phyloP scores from a whole-genome alignment of 1,284 basidiomycete genomes.

The Inonotus hispidus region DNA sequence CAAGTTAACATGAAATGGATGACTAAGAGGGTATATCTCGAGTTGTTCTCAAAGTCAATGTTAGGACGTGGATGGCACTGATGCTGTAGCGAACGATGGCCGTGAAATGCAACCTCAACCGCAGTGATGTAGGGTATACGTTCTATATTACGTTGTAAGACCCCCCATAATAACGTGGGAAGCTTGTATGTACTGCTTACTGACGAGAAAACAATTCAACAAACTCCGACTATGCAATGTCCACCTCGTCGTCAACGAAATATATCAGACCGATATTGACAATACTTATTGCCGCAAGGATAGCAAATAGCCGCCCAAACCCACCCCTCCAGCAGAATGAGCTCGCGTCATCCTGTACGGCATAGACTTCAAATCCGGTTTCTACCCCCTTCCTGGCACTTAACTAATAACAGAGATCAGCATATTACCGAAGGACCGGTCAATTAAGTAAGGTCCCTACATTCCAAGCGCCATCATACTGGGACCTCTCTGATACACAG shows the following conservation, averaged over 20 bases:
- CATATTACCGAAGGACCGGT: neutral
- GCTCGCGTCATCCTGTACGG: neutral
- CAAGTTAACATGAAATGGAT: too few relatives aligned
- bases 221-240: too few relatives aligned
- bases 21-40: too few relatives aligned
- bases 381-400: neutral
- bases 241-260: neutral
- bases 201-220: too few relatives aligned
- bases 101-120: too few relatives aligned
- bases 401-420: neutral
- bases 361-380: neutral
- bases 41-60: too few relatives aligned
- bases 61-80: too few relatives aligned
- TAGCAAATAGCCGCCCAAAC: neutral
- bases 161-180: too few relatives aligned
- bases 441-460: neutral
- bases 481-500: neutral
- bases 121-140: too few relatives aligned
- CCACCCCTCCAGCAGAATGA: neutral
- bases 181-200: too few relatives aligned
- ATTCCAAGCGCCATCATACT: neutral
- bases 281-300: neutral
- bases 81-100: too few relatives aligned
- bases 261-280: neutral
- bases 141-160: too few relatives aligned